These are phyloP conservation scores for Fagopyrum homotropicum DNA, from an alignment of 148 eudicot genomes.

Conservation along the genomic window DNA sequence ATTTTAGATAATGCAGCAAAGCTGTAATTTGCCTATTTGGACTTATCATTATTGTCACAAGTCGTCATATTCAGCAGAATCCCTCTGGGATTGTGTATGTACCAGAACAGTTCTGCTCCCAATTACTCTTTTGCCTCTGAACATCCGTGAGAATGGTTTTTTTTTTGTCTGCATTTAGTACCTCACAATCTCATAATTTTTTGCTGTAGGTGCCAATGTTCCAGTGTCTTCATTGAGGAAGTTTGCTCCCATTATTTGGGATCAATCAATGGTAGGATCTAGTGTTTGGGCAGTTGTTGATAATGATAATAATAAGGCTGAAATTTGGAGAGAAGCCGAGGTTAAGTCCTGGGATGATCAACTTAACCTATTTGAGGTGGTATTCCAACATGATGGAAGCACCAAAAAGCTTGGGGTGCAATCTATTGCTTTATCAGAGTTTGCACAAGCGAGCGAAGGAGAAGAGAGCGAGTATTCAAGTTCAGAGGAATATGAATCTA, in stretches of 20 bases:
- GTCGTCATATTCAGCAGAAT: neutral
- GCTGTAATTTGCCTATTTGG: neutral
- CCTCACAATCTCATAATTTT: neutral
- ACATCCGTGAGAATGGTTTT: neutral
- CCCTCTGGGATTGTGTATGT: neutral
- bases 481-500: constrained; percentile 45
- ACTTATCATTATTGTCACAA: neutral
- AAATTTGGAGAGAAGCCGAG: constrained; percentile 89
- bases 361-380: constrained; percentile 36
- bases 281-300: constrained; percentile 58
- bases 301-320: constrained; percentile 29
- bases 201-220: constrained; percentile 48
- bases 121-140: neutral
- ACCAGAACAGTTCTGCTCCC: neutral
- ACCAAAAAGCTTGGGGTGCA: constrained; percentile 54
- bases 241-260: constrained; percentile 54
- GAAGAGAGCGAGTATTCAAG: constrained; percentile 41
- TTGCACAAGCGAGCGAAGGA: constrained; percentile 48
- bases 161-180: neutral
- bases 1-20: neutral
- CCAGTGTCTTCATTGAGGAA: constrained; percentile 60
- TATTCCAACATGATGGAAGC: constrained; percentile 60
- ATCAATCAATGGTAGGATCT: constrained; percentile 57
- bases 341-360: constrained; percentile 78
- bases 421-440: constrained; percentile 54